These are phyloP conservation scores for Naganishia onofrii DNA, from an alignment of 768 basidiomycete genomes.

Conservation along the genomic window DNA sequence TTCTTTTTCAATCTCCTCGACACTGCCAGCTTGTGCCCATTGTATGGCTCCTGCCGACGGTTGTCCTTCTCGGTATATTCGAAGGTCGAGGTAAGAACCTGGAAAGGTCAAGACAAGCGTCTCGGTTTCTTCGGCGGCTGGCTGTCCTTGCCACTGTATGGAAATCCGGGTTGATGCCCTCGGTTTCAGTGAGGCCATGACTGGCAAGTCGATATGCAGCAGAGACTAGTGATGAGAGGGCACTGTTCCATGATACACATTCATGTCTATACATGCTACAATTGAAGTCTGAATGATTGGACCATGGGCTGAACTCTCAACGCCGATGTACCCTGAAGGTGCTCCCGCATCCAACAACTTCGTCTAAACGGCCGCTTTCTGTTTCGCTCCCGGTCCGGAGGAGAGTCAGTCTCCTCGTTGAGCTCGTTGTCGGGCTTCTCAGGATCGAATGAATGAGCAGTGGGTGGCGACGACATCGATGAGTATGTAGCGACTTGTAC, in stretches of 20 bases:
- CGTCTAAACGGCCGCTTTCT: not conserved
- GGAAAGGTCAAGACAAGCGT: conserved; percentile 40
- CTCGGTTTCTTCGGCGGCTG: conserved; percentile 37
- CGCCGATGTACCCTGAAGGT: not conserved
- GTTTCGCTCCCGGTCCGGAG: conserved; percentile 4
- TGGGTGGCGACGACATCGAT: not conserved
- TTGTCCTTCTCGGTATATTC: conserved; percentile 31
- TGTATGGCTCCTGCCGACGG: conserved; percentile 32
- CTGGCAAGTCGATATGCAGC: too few relatives aligned
- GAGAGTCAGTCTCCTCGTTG: too few relatives aligned
- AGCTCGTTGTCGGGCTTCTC: too few relatives aligned
- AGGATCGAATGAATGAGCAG: too few relatives aligned
- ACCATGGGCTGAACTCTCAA: not conserved
- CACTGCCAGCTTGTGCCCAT: conserved; percentile 36
- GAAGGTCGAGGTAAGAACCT: conserved; percentile 35
- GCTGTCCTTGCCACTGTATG: conserved; percentile 35
- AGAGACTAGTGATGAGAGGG: too few relatives aligned
- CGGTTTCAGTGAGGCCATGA: not conserved
- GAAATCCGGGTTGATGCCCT: conserved; percentile 38
- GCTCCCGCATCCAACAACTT: not conserved
- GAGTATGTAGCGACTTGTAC: not conserved
- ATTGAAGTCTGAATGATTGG: not conserved
- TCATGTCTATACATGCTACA: too few relatives aligned
- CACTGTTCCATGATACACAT: too few relatives aligned
- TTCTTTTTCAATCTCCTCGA: conserved; percentile 29